phyloP scores from a whole-genome alignment of 108 stramenopile species.

The Discostella stelligeroides region DNA sequence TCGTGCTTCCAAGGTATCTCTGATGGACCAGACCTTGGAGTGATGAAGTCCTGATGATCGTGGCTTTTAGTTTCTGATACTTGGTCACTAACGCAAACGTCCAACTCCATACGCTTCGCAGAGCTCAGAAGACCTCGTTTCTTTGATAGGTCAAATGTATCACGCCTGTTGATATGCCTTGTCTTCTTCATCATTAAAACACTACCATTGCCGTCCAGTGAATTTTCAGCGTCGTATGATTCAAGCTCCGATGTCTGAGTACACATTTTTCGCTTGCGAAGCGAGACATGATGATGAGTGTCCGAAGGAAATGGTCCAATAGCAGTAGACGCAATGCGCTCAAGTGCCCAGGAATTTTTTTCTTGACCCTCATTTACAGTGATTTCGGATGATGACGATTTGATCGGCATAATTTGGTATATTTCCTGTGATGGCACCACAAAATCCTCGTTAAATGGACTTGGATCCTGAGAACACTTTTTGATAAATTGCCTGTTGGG shows the following conservation, averaged over 20 bases:
- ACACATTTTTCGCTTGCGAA: background rate
- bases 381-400: background rate
- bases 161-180: conserved; percentile 15
- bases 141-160: conserved; percentile 44
- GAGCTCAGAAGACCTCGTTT: conserved; percentile 10
- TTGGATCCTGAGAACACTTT: background rate
- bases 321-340: background rate
- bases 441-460: background rate
- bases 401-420: background rate
- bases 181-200: background rate
- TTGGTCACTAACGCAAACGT: background rate
- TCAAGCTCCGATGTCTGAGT: conserved; percentile 2
- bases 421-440: background rate
- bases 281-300: background rate
- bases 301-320: background rate
- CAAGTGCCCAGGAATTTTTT: conserved; percentile 9
- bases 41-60: background rate
- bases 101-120: background rate
- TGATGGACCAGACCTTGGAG: conserved; percentile 6
- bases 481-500: background rate
- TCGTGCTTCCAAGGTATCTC: background rate
- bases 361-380: background rate
- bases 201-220: background rate
- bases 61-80: background rate
- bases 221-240: conserved; percentile 3